Conservation (phyloP, 202 grass and related monocot species). For the Bolboschoenoplectus hybrid region DNA sequence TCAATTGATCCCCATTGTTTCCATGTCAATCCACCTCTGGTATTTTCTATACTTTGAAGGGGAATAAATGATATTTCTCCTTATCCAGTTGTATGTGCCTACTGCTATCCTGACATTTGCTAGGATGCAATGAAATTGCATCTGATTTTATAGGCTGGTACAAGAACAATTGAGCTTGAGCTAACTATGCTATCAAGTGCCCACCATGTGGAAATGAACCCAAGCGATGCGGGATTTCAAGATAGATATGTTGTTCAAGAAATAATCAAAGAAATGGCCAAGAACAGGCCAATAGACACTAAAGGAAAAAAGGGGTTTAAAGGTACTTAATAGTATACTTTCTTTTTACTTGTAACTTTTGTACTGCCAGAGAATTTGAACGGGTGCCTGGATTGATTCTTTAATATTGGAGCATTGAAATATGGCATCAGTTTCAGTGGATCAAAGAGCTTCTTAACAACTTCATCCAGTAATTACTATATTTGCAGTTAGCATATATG, state of each 20-base stretch:
- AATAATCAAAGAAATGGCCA: slow-evolving; percentile 98
- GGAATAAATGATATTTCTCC: background rate
- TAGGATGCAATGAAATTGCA: slow-evolving; percentile 3
- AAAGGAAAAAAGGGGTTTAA: slow-evolving; percentile 95
- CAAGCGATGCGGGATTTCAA: slow-evolving; percentile 97
- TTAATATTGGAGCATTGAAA: background rate
- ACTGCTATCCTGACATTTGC: slow-evolving; percentile 18
- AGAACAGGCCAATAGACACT: slow-evolving; percentile 84
- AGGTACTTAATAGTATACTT: slow-evolving; percentile 49
- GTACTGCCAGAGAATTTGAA: background rate
- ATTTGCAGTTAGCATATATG: background rate
- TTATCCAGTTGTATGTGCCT: background rate
- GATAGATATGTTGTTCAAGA: slow-evolving; percentile 99
- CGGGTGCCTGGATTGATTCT: background rate
- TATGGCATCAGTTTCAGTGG: background rate
- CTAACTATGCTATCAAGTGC: slow-evolving; percentile 74
- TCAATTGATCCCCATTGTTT: background rate
- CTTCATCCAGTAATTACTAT: background rate
- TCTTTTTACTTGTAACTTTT: background rate
- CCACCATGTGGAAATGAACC: slow-evolving; percentile 96
- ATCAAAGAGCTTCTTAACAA: background rate
- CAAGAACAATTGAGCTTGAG: slow-evolving; percentile 81
- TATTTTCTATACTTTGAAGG: background rate
- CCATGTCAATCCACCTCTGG: background rate
- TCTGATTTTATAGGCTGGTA: slow-evolving; percentile 62